Base-by-base conservation (phyloP, 192 early-diverging fungal genomes). In the Podila epicladia region DNA sequence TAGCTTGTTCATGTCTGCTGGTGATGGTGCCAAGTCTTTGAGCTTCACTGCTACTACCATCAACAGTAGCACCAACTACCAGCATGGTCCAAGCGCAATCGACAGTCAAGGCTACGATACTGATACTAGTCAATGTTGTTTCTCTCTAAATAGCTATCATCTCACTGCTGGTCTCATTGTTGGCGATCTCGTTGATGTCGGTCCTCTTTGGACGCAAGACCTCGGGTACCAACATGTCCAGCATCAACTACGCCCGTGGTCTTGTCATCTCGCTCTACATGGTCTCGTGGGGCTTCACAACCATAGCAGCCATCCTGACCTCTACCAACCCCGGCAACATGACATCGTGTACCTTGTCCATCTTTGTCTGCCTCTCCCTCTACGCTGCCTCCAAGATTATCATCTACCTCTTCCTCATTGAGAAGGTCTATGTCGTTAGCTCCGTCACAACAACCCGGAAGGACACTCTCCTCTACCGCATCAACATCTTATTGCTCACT, bases 401-500 rank as follows among this genome's bases (percentile, higher is more conserved):
- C 5, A 71, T 87, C 22, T 87, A 85, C 59, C 66, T 87, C 11
- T 87, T 85, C 59, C 84, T 87, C 59, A 85, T 83, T 31, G 86
- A 87, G 75, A 69, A 71, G 69, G 75, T 77, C 33, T 71, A 77
- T 45, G 69, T 77, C 26, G 75, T 77, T 6, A 70, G 67, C 24
- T 69, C 67, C 26, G 69, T 69, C 68, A 69, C 68, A 1, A 77
- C 63, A 0, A 71, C 75, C 2, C 64, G 86, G 24, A 68, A 69
- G 20, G 65, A 71, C 26, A 82, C 82, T 1, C 67, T 53, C 59
- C 61, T 74, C 7, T 74, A 74, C n/a, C 65, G 65, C 26, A 0
- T 77, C 49, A 77, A 77, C 37, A 77, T 77, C 33, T 20, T 71
- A 31, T 22, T 77, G 17, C 50, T 77, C 53, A 77, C 69, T 7